Evolutionary conservation across 2,329 filamentous ascomycete species (phyloP).

Genomic region (Pezicula radicicola): DNA sequence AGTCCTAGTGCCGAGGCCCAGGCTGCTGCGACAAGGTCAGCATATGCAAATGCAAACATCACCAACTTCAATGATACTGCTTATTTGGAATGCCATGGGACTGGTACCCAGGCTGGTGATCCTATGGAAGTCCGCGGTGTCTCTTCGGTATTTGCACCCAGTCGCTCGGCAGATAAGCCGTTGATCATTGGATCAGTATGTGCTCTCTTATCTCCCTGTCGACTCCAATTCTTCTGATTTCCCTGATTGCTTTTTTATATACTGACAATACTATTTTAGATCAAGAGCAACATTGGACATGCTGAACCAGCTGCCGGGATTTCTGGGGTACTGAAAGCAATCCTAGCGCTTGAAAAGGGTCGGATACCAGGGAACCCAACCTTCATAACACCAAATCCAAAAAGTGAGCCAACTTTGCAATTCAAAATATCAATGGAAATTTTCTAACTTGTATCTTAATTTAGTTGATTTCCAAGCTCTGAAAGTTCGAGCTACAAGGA

Average conservation of each 20-base stretch:
- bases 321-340: constrained; percentile 38
- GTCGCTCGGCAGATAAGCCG: not conserved
- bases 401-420: constrained; percentile 6
- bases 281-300: constrained; percentile 41
- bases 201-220: too few relatives aligned
- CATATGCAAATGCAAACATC: constrained; percentile 4
- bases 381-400: constrained; percentile 30
- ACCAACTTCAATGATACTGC: constrained; percentile 21
- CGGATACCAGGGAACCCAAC: constrained; percentile 13
- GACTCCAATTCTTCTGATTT: too few relatives aligned
- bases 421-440: not conserved
- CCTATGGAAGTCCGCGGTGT: constrained; percentile 10
- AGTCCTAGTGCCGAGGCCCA: constrained; percentile 47
- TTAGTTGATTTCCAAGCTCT: constrained; percentile 3
- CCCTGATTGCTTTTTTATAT: too few relatives aligned
- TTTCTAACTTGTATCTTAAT: not conserved
- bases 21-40: constrained; percentile 5
- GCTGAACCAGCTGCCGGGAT: constrained; percentile 40
- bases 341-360: constrained; percentile 28
- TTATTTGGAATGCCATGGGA: constrained; percentile 34
- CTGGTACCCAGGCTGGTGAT: constrained; percentile 24
- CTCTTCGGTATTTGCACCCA: not conserved
- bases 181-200: constrained; percentile 13
- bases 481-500: constrained; percentile 5
- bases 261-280: not conserved